phyloP scores from a whole-genome alignment of 176 grass and related monocot species.

The Luzula sylvatica region DNA sequence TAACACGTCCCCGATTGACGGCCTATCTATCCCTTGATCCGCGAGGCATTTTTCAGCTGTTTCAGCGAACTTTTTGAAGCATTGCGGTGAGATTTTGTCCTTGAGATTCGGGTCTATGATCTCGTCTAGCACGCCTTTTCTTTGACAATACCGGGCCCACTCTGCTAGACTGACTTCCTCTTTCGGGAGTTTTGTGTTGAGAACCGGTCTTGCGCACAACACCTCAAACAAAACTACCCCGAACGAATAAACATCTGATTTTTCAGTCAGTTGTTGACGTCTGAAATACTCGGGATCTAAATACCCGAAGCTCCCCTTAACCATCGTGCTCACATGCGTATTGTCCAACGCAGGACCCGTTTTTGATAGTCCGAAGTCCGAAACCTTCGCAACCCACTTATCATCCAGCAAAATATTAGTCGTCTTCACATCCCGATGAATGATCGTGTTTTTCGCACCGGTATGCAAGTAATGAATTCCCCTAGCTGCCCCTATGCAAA shows the following conservation, averaged over 20 bases:
- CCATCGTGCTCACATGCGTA: conserved; percentile 59
- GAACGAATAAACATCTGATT: conserved; percentile 79
- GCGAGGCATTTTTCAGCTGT: conserved; percentile 51
- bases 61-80: conserved; percentile 51
- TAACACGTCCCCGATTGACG: conserved; percentile 56
- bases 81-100: conserved; percentile 44
- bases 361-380: conserved; percentile 64
- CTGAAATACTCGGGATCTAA: conserved; percentile 72
- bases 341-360: conserved; percentile 31
- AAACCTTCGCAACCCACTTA: conserved; percentile 61
- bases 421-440: conserved; percentile 73
- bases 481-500: conserved; percentile 54
- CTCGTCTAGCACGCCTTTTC: conserved; percentile 43
- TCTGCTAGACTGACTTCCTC: conserved; percentile 73
- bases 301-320: conserved; percentile 74
- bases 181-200: conserved; percentile 27
- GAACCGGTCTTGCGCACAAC: conserved; percentile 40
- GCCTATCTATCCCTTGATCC: conserved; percentile 37
- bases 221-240: conserved; percentile 68
- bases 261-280: conserved; percentile 48
- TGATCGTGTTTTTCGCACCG: conserved; percentile 46
- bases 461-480: conserved; percentile 73
- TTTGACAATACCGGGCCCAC: conserved; percentile 54
- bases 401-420: conserved; percentile 64
- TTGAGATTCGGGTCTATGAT: conserved; percentile 46